Base-by-base conservation (phyloP, 352 stramenopile species). In the Phytopythium sindhum region DNA sequence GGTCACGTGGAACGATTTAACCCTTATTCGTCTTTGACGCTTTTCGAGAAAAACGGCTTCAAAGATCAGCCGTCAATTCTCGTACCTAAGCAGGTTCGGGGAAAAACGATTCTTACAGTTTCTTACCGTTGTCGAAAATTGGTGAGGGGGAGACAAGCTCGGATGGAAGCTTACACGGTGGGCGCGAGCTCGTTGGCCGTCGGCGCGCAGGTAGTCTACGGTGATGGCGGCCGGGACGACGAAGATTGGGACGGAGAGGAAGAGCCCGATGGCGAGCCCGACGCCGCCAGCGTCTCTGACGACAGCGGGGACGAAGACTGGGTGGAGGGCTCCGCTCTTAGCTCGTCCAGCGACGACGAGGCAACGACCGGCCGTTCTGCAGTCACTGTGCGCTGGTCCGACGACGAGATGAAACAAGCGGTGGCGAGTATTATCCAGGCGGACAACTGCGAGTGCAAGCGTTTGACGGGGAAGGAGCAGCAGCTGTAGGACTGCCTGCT, bases 41-140 rank as follows among this genome's bases (percentile, higher is more conserved):
- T n/a, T 61, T 42, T 29, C 56, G 56, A 61, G 56, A 61, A 54
- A 61, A 61, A 21, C 11, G 39, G 24, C 37, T n/a, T 39, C 29
- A 41, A 61, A 61, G 23, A 41, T 42, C 11, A 14, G 28, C 10
- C 15, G 53, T 24, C 39, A 3, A 39, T 42, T 42, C 44, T 39
- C 56, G 56, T 54, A 61, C 39, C 8, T 61, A 53, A 54, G 4
- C 23, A 45, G 37, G 24, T 61, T 21, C 15, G 14, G 28, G 31
- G 28, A 61, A 61, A 61, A 39, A 4, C 23, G 24, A 19, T 14
- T 24, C 41, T 52, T 61, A n/a, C n/a, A n/a, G 11, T 28, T 8
- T 51, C n/a, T n/a, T n/a, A n/a, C n/a, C n/a, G n/a, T 21, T 61
- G 56, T 53, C 39, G 17, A 44, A 53, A 61, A 60, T n/a, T n/a